Percentiles rank a stretch among this genome's conserved stretches.
Evolutionary conservation across 2,329 filamentous ascomycete genomes (phyloP).

Genomic region (Colletotrichum horii): DNA sequence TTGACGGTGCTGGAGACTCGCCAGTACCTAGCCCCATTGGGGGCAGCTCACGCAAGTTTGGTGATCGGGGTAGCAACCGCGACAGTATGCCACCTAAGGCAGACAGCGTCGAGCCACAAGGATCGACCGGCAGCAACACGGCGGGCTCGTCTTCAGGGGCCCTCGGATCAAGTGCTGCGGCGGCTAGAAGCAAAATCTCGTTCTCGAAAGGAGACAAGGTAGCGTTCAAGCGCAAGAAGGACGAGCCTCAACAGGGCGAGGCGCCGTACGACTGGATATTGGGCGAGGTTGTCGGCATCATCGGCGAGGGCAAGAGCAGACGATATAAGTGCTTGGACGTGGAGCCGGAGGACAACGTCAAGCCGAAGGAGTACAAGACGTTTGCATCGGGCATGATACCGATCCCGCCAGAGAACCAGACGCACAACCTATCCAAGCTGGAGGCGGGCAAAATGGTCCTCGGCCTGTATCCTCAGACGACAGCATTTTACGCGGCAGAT

Average conservation of each 20-base stretch:
- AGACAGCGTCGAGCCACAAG: constrained; percentile 61
- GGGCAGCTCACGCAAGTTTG: constrained; percentile 35
- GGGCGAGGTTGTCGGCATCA: constrained; percentile 77
- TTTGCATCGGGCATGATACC: constrained; percentile 78
- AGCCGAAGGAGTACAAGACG: constrained; percentile 72
- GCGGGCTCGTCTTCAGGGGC: constrained; percentile 29
- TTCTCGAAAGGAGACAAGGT: constrained; percentile 70
- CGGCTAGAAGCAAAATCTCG: constrained; percentile 48
- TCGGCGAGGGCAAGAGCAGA: constrained; percentile 77
- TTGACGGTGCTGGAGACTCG: constrained; percentile 50
- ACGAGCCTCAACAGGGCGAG: constrained; percentile 47
- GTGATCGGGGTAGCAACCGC: constrained; percentile 41
- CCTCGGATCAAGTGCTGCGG: constrained; percentile 17
- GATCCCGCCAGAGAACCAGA: constrained; percentile 64
- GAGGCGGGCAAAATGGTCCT: constrained; percentile 75
- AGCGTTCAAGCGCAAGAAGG: constrained; percentile 66
- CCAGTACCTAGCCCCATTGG: constrained; percentile 49
- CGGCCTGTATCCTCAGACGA: constrained; percentile 82
- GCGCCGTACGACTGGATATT: constrained; percentile 70
- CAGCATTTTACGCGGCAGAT: constrained; percentile 84
- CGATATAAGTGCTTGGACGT: constrained; percentile 83
- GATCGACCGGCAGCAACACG: constrained; percentile 40
- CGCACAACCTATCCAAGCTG: constrained; percentile 60
- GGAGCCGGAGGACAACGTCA: constrained; percentile 73
- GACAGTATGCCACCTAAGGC: constrained; percentile 61